Conservation (phyloP, 768 basidiomycete species). For the Serendipita sp. region DNA sequence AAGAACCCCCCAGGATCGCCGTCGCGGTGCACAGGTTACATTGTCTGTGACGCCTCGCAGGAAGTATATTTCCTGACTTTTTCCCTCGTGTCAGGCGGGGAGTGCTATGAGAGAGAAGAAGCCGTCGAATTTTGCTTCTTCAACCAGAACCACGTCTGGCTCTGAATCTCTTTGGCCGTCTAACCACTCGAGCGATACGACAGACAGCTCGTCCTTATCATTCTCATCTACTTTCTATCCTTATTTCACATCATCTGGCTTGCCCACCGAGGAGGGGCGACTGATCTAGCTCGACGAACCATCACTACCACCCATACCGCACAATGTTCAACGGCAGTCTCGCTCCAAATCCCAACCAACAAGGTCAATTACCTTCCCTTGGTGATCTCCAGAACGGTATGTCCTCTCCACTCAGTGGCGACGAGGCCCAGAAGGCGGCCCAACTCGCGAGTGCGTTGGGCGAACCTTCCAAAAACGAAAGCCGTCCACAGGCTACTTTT, state of each 20-base stretch:
- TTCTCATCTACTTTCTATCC: not conserved
- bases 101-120: not conserved
- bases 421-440: not conserved
- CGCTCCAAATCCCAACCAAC: not conserved
- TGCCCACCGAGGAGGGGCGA: not conserved
- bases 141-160: conserved; percentile 2
- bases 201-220: not conserved
- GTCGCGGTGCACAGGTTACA: no score
- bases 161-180: not conserved
- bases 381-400: conserved; percentile 3
- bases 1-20: no score
- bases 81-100: no score
- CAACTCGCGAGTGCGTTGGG: conserved; percentile 1
- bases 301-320: not conserved
- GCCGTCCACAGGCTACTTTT: conserved; percentile 86
- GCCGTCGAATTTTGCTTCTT: not conserved
- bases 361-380: not conserved
- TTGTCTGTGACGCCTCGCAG: no score
- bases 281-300: not conserved
- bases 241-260: not conserved
- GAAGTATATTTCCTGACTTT: no score
- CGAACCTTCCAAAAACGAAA: conserved; percentile 43
- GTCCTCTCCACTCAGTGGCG: not conserved
- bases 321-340: conserved; percentile 5
- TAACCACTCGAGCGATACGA: not conserved